Percentiles rank a stretch among this genome's conserved stretches.
Evolutionary conservation across 805 yeast genomes (phyloP).

Genomic region (Kluyveromyces siamensis): DNA sequence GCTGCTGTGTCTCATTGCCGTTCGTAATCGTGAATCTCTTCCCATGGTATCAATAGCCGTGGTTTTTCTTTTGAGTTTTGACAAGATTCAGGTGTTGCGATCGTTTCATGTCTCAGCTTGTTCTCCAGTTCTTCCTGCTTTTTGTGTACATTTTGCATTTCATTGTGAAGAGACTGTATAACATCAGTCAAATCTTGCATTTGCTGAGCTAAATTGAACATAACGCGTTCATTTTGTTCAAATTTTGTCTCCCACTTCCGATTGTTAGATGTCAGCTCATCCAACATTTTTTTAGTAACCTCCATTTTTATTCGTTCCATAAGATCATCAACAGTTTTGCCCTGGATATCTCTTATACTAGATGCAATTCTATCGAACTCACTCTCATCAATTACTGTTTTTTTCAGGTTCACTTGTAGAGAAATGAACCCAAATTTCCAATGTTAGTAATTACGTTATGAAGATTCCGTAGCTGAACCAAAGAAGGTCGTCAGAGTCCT

Average conservation of each 20-base stretch:
- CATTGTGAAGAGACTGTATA: conserved; percentile 13
- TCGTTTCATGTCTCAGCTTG: neutral
- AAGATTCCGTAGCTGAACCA: too few species aligned
- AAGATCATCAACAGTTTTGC: neutral
- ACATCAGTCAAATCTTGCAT: conserved; percentile 13
- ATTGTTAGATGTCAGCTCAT: conserved; percentile 5
- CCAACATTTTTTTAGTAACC: neutral
- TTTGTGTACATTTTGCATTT: conserved; percentile 9
- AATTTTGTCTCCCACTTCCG: conserved; percentile 10
- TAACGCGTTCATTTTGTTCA: neutral
- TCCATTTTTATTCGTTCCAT: neutral
- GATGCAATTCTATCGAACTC: neutral
- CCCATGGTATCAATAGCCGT: conserved; percentile 21
- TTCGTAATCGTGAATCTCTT: conserved; percentile 11
- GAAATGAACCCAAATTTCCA: neutral
- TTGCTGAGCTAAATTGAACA: neutral
- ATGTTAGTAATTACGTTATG: neutral
- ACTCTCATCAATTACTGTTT: neutral
- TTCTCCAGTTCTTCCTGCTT: conserved; percentile 12
- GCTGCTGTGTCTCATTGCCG: conserved; percentile 5
- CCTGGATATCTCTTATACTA: neutral
- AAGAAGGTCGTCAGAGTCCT: too few species aligned
- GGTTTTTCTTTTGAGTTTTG: neutral
- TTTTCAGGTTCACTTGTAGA: neutral
- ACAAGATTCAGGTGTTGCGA: conserved; percentile 2